Evolutionary conservation across 75 land plant species (phyloP), one percentile per base, ranked within the genome.

Genomic region (Picea glauca): DNA sequence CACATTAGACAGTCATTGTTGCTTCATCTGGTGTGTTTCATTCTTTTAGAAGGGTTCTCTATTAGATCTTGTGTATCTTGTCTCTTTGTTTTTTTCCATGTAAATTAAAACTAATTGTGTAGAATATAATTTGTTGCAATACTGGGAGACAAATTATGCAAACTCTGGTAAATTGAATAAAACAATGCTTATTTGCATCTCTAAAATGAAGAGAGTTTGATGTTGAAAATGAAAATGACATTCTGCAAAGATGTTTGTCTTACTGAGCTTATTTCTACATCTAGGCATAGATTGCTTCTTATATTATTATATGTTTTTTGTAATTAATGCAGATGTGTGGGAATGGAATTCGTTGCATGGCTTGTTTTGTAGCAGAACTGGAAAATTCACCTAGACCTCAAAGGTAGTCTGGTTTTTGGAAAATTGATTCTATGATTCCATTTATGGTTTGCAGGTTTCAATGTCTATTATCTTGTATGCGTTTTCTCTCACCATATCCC

Each of bases 291-390:
- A 70, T 17, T 38, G 54, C n/a, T 38, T 40, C 23, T 15, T 3
- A 70, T 43, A 38, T 40, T 7, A 70, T 38, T 70, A 38, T 43
- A 9, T 43, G 3, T 38, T 70, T 70, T 40, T 21, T 43, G 72
- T 20, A 74, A 14, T 64, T 50, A 21, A 54, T 72, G 38, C 83
- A 96, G 98, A 96, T 96, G 99, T 96, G 99, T 84, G 99, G 99
- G 46, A 96, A 96, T 91, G 99, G 99, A 74, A 90, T 96, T 43
- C 88, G 99, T 65, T 96, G 99, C 89, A 91, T 96, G 86, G 99
- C 99, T 77, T 85, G 91, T 70, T 96, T 86, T 81, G 87, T 96
- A 40, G 97, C 97, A 32, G 89, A 92, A 62, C 90, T 96, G 79
- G 99, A 96, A 76, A 90, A 85, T 62, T 68, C 88, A 62, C 65